Evolutionary conservation across 768 basidiomycete genomes (phyloP), one percentile per base, ranked within the genome.

Genomic region (Peribolospora baueri): DNA sequence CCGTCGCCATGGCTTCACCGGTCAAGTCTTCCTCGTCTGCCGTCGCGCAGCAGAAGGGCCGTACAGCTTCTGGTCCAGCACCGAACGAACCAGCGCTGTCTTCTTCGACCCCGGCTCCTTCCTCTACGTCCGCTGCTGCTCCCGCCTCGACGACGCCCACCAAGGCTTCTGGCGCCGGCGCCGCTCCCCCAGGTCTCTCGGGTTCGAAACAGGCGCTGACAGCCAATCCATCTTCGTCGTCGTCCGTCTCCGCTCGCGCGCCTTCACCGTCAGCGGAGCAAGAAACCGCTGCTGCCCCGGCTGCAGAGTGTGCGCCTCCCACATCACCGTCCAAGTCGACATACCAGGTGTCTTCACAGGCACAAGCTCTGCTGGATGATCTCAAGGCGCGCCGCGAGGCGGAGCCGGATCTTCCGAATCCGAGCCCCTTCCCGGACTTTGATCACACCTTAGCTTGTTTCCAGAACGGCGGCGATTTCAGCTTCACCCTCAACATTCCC

Each of bases 381-480:
- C 75, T 90, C 45, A 80, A 77, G 63, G 76, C 76, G 25, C 72
- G 84, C 42, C 74, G 84, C 48, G 81, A 84, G 61, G 72, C 75
- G 6, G 72, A 10, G 58, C 66, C 49, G 25, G 41, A 47, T 8
- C 62, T 71, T 6, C 65, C 69, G 46, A 66, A 68, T 49, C 67
- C 70, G 42, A 84, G 73, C 76, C 64, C 83, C 8, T 90, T 90
- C 74, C 87, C 86, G 7, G 86, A 90, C 59, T 78, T 90, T 60
- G 85, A 87, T 65, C 77, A 82, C 40, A 85, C 82, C 14, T 70
- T 88, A 48, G 77, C 81, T 63, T 78, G 75, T 50, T 70, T 87
- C 47, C 76, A 75, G 52, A 75, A 73, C 6, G 76, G 72, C 47
- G 80, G 80, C 59, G 77, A 81, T 7, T 88, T 88, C 70, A 84